Evolutionary conservation across 192 early-diverging fungal genomes (phyloP).

Genomic region (Entomortierella chlamydospora): DNA sequence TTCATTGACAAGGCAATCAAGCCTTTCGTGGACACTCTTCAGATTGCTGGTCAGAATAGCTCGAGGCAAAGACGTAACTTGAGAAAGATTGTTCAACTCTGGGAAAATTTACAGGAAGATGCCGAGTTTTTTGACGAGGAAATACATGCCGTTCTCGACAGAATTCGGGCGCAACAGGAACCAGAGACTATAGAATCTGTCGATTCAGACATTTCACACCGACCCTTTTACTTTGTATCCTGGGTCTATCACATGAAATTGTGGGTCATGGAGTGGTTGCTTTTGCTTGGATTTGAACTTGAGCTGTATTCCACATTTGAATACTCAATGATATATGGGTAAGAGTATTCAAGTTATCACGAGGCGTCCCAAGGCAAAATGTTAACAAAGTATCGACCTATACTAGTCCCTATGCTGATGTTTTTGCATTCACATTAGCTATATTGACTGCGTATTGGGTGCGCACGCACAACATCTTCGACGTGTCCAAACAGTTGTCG

Average conservation of each 20-base stretch:
- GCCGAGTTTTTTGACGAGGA: slow-evolving; percentile 50
- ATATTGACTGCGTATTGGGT: slow-evolving; percentile 46
- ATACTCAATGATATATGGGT: slow-evolving; percentile 73
- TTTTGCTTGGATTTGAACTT: slow-evolving; percentile 74
- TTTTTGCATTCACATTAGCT: slow-evolving; percentile 33
- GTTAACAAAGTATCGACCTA: too few relatives aligned
- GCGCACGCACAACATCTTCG: slow-evolving; percentile 49
- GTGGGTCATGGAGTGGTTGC: slow-evolving; percentile 61
- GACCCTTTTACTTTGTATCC: slow-evolving; percentile 68
- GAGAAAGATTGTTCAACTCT: slow-evolving; percentile 66
- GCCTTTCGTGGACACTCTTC: slow-evolving; percentile 64
- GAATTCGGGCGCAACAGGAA: neutral
- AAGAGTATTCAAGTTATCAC: neutral
- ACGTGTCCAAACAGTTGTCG: slow-evolving; percentile 17
- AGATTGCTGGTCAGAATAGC: slow-evolving; percentile 70
- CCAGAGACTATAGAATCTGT: neutral
- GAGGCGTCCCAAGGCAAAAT: too few relatives aligned
- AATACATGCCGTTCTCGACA: slow-evolving; percentile 11
- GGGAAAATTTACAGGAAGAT: slow-evolving; percentile 69
- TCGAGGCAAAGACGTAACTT: slow-evolving; percentile 69
- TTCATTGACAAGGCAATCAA: slow-evolving; percentile 51
- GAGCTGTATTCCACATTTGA: slow-evolving; percentile 76
- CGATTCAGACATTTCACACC: neutral
- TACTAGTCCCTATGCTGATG: neutral
- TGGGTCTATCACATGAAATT: slow-evolving; percentile 76